Evolutionary conservation across 2,329 filamentous ascomycete genomes (phyloP).

Genomic region (Trichophyton simii): DNA sequence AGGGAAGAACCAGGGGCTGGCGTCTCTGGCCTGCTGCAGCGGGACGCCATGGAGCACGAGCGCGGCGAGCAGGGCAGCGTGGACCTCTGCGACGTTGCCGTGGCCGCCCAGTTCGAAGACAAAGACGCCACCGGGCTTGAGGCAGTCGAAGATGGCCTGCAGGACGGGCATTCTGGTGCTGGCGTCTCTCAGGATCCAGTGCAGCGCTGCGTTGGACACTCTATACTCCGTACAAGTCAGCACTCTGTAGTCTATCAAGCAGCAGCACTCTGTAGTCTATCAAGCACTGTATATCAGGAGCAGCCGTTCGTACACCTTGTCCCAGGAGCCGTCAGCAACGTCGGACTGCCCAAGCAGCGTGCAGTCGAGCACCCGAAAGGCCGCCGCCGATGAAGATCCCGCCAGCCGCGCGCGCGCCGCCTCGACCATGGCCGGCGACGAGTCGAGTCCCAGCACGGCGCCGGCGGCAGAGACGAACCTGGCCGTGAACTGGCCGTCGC

Average conservation of each 20-base stretch:
- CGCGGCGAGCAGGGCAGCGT: slow-evolving; percentile 44
- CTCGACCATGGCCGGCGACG: slow-evolving; percentile 47
- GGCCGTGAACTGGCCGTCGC: slow-evolving; percentile 49
- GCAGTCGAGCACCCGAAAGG: slow-evolving; percentile 26
- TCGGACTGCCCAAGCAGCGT: slow-evolving; percentile 20
- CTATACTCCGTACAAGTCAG: slow-evolving; percentile 10
- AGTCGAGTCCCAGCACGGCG: slow-evolving; percentile 47
- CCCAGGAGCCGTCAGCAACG: slow-evolving; percentile 23
- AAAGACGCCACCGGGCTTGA: slow-evolving; percentile 46
- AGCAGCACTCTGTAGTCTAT: neutral
- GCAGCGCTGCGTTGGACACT: slow-evolving; percentile 53
- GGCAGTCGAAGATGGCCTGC: slow-evolving; percentile 37
- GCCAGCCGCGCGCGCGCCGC: slow-evolving; percentile 29
- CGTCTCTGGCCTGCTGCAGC: slow-evolving; percentile 36
- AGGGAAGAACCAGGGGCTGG: slow-evolving; percentile 60
- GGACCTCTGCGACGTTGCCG: slow-evolving; percentile 54
- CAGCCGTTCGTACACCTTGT: slow-evolving; percentile 37
- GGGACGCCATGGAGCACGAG: slow-evolving; percentile 41
- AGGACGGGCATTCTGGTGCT: slow-evolving; percentile 42
- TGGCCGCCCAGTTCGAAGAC: slow-evolving; percentile 61
- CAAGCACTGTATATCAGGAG: no score
- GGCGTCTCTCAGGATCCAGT: slow-evolving; percentile 49
- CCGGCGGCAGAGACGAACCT: slow-evolving; percentile 40
- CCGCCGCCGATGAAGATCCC: slow-evolving; percentile 26
- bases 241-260: neutral